Base-by-base conservation (phyloP, 129 eudicot species). In the Lactuca sativa region DNA sequence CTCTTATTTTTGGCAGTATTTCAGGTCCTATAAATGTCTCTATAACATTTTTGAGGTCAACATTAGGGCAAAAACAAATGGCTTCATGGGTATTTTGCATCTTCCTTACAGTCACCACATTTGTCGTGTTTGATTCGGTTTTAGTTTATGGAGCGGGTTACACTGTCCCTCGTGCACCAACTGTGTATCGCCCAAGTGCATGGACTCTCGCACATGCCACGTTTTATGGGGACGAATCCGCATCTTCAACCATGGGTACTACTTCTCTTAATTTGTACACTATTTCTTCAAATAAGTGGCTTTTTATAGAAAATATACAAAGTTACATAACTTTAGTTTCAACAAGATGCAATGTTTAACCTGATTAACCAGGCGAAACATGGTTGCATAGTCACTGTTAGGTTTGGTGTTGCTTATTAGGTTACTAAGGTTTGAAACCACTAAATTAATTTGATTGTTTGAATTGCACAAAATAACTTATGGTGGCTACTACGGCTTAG, bases 141-240 rank as follows among this genome's bases (percentile, higher is more conserved):
- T 61, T 62, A 9, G 86, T 67, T 36, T 3, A 3, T 47, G 77
- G 17, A 13, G 86, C 82, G 21, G 69, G 4, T 6, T 85, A 81
- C 77, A 59, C 81, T 1, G 47, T 15, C 55, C 67, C 71, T 41
- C 83, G 33, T 44, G 77, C 72, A 62, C 75, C 80, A 0, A 11
- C 17, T 54, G 72, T 61, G 55, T 88, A 80, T 66, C 77, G 53
- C 32, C 79, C 92, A 1, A 79, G 82, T 44, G 65, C 82, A 2
- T 86, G 95, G 97, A 64, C 68, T 54, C 75, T 34, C 6, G 92
- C 96, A 64, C 80, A 79, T 62, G 96, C 97, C 74, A 91, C 96
- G 0, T 91, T 91, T 67, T 91, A 91, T 58, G 97, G 97, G 1
- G 96, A 91, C n/a, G 93, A 83, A 37, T 68, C 90, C 0, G 96